Evolutionary conservation across 441 rosid species (phyloP).

Genomic region (Croton laevigatus): DNA sequence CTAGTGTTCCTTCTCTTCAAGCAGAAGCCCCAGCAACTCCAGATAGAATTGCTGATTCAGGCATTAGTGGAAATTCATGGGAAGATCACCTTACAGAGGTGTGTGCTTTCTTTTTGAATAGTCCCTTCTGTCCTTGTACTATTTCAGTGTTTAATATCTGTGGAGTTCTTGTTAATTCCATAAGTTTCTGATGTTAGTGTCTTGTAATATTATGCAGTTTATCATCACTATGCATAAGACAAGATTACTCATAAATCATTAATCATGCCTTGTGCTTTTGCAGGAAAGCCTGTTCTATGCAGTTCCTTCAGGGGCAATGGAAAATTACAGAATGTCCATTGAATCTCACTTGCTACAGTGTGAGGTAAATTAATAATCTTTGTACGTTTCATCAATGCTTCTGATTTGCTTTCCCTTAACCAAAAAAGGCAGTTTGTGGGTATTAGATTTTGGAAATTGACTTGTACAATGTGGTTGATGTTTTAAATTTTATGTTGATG

Average conservation of each 20-base stretch:
- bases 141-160: not conserved
- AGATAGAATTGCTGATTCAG: slow-evolving; percentile 51
- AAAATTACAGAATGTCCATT: slow-evolving; percentile 70
- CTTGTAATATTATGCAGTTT: not conserved
- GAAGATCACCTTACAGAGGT: slow-evolving; percentile 87
- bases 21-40: slow-evolving; percentile 67
- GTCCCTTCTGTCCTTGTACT: not conserved
- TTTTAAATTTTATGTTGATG: not conserved
- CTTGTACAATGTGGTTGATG: not conserved
- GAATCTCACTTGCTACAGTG: slow-evolving; percentile 64
- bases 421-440: not conserved
- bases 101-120: slow-evolving; percentile 27
- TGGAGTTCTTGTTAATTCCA: not conserved
- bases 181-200: not conserved
- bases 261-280: slow-evolving; percentile 15
- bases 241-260: not conserved
- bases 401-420: slow-evolving; percentile 14
- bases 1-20: slow-evolving; percentile 45
- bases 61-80: slow-evolving; percentile 56
- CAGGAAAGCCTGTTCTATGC: slow-evolving; percentile 98
- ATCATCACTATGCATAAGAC: not conserved
- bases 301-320: slow-evolving; percentile 86
- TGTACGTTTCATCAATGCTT: slow-evolving; percentile 9
- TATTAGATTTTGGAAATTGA: slow-evolving; percentile 9
- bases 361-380: slow-evolving; percentile 50